Evolutionary conservation across 169 alveolate genomes (phyloP).

Genomic region (Theileria equi): DNA sequence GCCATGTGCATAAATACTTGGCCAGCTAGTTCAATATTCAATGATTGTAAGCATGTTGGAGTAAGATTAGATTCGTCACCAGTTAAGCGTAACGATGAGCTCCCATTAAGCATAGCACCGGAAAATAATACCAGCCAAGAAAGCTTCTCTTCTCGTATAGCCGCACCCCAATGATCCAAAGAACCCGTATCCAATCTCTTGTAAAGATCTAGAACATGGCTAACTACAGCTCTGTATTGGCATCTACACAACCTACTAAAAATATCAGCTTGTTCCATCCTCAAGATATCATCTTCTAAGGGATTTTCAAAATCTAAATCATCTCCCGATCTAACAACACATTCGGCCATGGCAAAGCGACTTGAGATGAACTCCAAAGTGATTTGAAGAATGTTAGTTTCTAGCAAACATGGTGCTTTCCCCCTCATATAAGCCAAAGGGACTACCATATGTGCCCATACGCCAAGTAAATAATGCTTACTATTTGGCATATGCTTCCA

Average conservation of each 20-base stretch:
- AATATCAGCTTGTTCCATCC: conserved; percentile 80
- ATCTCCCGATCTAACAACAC: conserved; percentile 59
- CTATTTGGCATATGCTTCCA: conserved; percentile 88
- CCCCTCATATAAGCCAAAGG: conserved; percentile 82
- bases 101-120: conserved; percentile 75
- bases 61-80: conserved; percentile 53
- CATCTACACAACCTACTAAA: conserved; percentile 76
- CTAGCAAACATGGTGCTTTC: conserved; percentile 78
- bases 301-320: conserved; percentile 64
- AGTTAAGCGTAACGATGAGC: conserved; percentile 62
- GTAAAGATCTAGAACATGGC: conserved; percentile 30
- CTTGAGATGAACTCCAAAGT: conserved; percentile 77
- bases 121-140: conserved; percentile 74
- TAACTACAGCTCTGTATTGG: conserved; percentile 63
- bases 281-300: conserved; percentile 68
- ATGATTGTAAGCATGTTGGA: conserved; percentile 55
- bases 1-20: conserved; percentile 74
- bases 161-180: conserved; percentile 14
- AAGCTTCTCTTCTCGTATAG: conserved; percentile 67
- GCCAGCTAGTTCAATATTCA: conserved; percentile 78
- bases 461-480: conserved; percentile 88
- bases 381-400: conserved; percentile 72
- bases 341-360: conserved; percentile 77
- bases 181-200: conserved; percentile 21
- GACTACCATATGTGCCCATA: conserved; percentile 89